Percentiles rank a stretch among this genome's conserved stretches.
phyloP scores from a whole-genome alignment of 805 yeast genomes.

The Metschnikowia cubensis region DNA sequence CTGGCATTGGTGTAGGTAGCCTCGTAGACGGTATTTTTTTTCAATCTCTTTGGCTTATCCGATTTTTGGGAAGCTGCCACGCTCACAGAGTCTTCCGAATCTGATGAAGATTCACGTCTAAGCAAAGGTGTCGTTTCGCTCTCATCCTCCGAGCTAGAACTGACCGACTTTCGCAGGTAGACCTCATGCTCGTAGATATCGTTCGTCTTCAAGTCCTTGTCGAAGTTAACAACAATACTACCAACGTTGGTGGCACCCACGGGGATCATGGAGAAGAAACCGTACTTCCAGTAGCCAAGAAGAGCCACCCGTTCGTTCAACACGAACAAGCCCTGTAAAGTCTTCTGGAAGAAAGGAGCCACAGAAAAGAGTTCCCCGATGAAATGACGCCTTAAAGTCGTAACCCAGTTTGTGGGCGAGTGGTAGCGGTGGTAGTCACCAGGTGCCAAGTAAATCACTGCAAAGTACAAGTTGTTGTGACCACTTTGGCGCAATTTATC shows the following conservation, averaged over 20 bases:
- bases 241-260: constrained; percentile 99
- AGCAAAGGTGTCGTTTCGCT: constrained; percentile 5
- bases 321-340: constrained; percentile 81
- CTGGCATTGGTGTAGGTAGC: constrained; percentile 87
- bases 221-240: constrained; percentile 86
- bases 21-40: constrained; percentile 84
- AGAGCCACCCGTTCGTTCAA: constrained; percentile 93
- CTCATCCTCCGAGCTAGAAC: constrained; percentile 6
- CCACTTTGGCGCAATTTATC: constrained; percentile 27
- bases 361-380: constrained; percentile 94
- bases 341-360: constrained; percentile 91
- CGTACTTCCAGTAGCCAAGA: constrained; percentile 94
- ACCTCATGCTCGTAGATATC: constrained; percentile 54
- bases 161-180: constrained; percentile 21
- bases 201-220: constrained; percentile 84
- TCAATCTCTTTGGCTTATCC: constrained; percentile 34
- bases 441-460: constrained; percentile 94
- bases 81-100: not conserved
- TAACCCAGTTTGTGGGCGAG: constrained; percentile 95
- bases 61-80: constrained; percentile 3
- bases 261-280: constrained; percentile 97
- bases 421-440: constrained; percentile 98
- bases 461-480: constrained; percentile 67
- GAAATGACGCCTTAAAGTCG: constrained; percentile 88
- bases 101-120: not conserved